Base-by-base conservation (phyloP, 2,329 filamentous ascomycete species). In the Didymella exigua region DNA sequence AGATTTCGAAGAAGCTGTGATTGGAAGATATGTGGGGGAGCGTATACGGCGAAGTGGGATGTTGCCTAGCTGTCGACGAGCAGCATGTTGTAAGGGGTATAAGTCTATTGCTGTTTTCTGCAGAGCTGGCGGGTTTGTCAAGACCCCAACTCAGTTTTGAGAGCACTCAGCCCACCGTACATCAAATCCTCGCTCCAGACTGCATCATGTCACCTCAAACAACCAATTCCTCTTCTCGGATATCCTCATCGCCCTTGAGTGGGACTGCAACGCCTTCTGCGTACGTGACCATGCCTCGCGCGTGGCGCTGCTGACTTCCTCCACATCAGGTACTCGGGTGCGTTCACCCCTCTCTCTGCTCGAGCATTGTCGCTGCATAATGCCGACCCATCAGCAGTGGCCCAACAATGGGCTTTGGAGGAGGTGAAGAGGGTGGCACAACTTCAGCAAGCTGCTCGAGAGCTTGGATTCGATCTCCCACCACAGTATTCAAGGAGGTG, bases 401-500 rank as follows among this genome's bases (percentile, higher is more conserved):
- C 52, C 23, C 36, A 40, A 8, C 42, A 52, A 27, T 56, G 54
- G 54, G 23, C 30, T 13, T 7, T 49, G 23, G 48, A 56, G 31
- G 47, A 53, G 18, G 21, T n/a, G 14, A 56, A 8, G 21, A 48
- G 43, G 21, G 21, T 56, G 5, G 26, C 26, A 11, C 30, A 38
- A 16, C 37, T 56, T 24, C 48, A 53, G 19, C n/a, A 29, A 44
- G 49, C 43, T 23, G 54, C 54, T 30, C 19, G 18, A 6, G 54
- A 56, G n/a, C 19, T 48, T 14, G 54, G 54, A 1, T 56, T 56
- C 8, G 42, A 53, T 27, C 23, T 56, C 13, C 54, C 49, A 14
- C 37, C 24, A 16, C 48, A 45, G 9, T 56, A 19, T 24, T 55
- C 46, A 9, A 46, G 21, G 18, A 50, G 41, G 11, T 50, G 30